phyloP scores from a whole-genome alignment of 352 stramenopile species.

The Thalassiosira hispida region DNA sequence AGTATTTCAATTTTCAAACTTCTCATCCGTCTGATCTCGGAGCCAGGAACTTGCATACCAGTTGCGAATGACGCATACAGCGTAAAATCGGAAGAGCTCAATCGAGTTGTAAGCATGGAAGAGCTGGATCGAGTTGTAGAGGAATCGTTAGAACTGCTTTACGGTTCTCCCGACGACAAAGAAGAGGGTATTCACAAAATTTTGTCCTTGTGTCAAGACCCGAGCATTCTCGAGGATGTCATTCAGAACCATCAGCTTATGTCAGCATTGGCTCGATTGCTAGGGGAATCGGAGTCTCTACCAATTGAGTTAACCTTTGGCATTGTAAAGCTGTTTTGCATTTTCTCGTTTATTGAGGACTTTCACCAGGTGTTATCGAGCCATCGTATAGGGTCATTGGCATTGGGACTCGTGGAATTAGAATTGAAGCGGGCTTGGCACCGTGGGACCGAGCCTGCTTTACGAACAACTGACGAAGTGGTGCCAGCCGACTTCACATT shows the following conservation, averaged over 20 bases:
- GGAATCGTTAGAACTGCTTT: constrained; percentile 93
- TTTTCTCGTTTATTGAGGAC: constrained; percentile 94
- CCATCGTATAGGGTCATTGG: constrained; percentile 92
- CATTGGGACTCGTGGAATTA: constrained; percentile 93
- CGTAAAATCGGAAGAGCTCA: too few relatives aligned
- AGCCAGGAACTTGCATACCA: too few relatives aligned
- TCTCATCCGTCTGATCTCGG: too few relatives aligned
- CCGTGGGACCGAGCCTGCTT: constrained; percentile 81
- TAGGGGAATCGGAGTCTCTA: constrained; percentile 95
- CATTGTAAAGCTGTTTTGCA: constrained; percentile 94
- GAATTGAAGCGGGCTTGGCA: constrained; percentile 90
- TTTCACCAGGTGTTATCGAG: constrained; percentile 92
- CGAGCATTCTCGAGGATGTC: constrained; percentile 90
- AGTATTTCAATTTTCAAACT: too few relatives aligned
- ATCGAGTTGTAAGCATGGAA: constrained; percentile 69
- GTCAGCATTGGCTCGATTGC: constrained; percentile 91
- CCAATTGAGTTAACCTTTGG: constrained; percentile 92
- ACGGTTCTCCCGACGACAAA: constrained; percentile 87
- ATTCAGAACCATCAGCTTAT: constrained; percentile 95
- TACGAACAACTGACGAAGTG: constrained; percentile 4
- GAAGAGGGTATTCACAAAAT: constrained; percentile 20
- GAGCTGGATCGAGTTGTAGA: constrained; percentile 82
- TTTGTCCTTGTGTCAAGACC: constrained; percentile 87
- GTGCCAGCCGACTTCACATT: background rate
- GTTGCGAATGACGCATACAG: too few relatives aligned